A percentile compares a stretch with the other conserved stretches of the same genome.
Evolutionary conservation across 2,329 filamentous ascomycete genomes (phyloP).

Genomic region (Calycina herbarum): DNA sequence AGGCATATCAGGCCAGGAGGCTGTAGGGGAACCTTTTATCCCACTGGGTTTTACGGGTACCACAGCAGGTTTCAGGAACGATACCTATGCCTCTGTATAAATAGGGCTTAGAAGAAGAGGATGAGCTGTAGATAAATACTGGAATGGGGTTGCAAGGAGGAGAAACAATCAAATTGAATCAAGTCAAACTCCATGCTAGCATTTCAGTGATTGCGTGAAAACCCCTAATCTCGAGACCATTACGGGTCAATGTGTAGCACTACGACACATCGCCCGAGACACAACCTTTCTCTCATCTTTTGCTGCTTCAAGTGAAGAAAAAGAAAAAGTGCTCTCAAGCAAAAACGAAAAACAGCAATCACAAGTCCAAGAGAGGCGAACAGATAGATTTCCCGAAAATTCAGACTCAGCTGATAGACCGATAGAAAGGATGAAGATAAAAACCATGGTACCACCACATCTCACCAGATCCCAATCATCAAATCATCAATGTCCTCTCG

Average conservation of each 20-base stretch:
- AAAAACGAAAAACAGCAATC: too few relatives aligned
- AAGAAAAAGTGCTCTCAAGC: too few relatives aligned
- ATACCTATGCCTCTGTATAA: too few relatives aligned
- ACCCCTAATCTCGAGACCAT: too few relatives aligned
- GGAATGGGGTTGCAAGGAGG: not conserved
- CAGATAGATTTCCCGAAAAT: not conserved
- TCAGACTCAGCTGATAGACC: not conserved
- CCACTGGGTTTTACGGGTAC: not conserved
- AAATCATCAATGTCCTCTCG: slow-evolving; percentile 32
- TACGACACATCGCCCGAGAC: too few relatives aligned
- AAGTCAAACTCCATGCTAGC: not conserved
- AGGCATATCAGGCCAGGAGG: not conserved
- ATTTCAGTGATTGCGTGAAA: too few relatives aligned
- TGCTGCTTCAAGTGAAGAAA: too few relatives aligned
- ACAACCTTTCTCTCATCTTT: too few relatives aligned
- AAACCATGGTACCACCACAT: not conserved
- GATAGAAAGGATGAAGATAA: not conserved
- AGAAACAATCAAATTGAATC: not conserved
- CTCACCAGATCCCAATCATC: slow-evolving; percentile 4
- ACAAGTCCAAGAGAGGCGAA: not conserved
- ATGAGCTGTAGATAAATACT: not conserved
- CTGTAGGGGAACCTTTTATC: not conserved
- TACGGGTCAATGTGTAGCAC: too few relatives aligned
- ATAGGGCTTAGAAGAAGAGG: too few relatives aligned
- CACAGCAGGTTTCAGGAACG: too few relatives aligned